Evolutionary conservation across 2,329 filamentous ascomycete species (phyloP), one percentile per base, ranked within the genome.

Genomic region (Alternaria infectoria): DNA sequence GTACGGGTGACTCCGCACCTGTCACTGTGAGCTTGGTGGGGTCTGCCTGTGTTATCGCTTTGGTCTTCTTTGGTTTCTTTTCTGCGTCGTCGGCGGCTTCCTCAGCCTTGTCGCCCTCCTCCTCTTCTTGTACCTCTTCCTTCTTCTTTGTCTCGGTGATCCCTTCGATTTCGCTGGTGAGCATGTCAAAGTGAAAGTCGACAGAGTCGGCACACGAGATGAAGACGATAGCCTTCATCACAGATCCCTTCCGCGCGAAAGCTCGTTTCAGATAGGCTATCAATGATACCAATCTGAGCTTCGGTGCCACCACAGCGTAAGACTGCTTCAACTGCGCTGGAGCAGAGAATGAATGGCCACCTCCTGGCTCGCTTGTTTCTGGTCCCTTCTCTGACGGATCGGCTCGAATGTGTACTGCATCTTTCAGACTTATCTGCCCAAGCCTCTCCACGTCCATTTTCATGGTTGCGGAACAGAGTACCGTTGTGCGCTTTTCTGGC

Each of bases 141-240:
- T 62, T 44, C 67, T 69, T 72, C 28, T 71, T 63, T 5, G 19
- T 52, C 19, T 66, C 80, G 19, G 74, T 73, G 8, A 68, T 64
- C 19, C 65, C 81, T 30, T 75, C 75, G 5, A 77, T 69, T 13
- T 78, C 64, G 64, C 73, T 82, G 7, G 85, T 90, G 61, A 99
- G 87, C 4, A 97, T 83, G 64, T 96, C 91, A 77, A 93, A 98
- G 79, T 98, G 95, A 73, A 97, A 99, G 77, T 99, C 93, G 62
- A 98, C 96, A 1, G 93, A 96, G 78, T 99, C 96, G 19, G 96
- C 94, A 74, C 96, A 99, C 11, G 95, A 97, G 52, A 99, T 92
- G 82, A 99, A 99, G 36, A 99, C 86, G 64, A 99, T 97, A 21
- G 91, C 92, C 80, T 99, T 98, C 92, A 97, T 97, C 17, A 97